These are phyloP conservation scores for Blastocladiella britannica DNA, from an alignment of 192 early-diverging fungal genomes.

Conservation along the genomic window DNA sequence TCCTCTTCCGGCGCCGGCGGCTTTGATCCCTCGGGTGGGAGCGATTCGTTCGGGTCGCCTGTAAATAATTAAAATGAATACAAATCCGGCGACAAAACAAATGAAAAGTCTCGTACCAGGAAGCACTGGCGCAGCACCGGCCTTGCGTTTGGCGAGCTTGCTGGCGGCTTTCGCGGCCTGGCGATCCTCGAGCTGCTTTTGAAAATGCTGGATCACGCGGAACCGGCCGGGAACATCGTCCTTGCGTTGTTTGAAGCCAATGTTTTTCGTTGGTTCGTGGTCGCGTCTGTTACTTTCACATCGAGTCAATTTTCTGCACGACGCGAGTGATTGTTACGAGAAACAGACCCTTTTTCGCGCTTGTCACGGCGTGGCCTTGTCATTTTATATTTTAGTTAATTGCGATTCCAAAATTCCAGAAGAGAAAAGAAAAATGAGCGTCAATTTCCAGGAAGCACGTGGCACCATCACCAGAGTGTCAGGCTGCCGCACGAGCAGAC, in stretches of 20 bases:
- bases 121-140: background rate
- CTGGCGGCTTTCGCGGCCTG: background rate
- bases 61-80: background rate
- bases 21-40: background rate
- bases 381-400: too few species aligned
- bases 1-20: background rate
- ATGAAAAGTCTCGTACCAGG: background rate
- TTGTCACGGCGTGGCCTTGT: background rate
- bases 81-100: background rate
- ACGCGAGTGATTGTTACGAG: background rate
- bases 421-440: too few species aligned
- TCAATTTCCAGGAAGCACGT: too few species aligned
- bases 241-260: too few species aligned
- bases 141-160: background rate
- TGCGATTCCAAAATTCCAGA: too few species aligned
- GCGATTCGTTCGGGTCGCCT: background rate
- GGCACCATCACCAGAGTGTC: too few species aligned
- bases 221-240: background rate
- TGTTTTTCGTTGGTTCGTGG: background rate
- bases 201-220: background rate
- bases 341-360: background rate
- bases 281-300: background rate
- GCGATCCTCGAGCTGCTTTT: background rate
- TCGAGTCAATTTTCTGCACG: background rate
- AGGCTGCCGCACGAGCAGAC: too few species aligned